phyloP scores from a whole-genome alignment of 257 asterid genomes.

The Scutellaria baicalensis region DNA sequence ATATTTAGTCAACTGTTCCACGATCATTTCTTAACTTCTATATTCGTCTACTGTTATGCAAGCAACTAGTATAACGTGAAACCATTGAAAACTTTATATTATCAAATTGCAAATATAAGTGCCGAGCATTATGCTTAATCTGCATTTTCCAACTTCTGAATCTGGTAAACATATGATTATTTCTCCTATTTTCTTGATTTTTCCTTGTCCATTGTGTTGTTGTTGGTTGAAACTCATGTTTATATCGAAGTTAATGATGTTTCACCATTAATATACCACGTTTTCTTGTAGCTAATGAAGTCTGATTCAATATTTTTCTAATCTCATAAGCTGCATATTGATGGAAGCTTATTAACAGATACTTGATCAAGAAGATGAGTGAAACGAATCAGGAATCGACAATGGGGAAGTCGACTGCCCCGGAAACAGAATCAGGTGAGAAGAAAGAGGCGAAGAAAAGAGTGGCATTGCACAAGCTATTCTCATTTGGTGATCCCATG shows the following conservation, averaged over 20 bases:
- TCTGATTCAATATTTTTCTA: too few relatives aligned
- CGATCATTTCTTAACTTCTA: neutral
- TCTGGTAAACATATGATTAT: neutral
- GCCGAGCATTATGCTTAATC: neutral
- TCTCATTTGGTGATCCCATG: slow-evolving; percentile 32
- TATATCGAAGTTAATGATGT: neutral
- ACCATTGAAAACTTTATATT: neutral
- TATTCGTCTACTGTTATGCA: neutral
- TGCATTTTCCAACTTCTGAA: neutral
- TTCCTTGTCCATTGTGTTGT: neutral
- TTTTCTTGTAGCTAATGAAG: too few relatives aligned
- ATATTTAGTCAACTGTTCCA: neutral
- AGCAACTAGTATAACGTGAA: neutral
- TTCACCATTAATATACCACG: neutral
- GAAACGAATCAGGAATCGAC: neutral
- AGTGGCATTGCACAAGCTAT: slow-evolving; percentile 30
- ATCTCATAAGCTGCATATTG: neutral
- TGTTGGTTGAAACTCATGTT: neutral
- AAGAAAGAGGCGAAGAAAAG: neutral
- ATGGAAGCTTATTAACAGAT: neutral
- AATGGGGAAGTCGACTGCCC: neutral
- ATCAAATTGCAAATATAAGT: neutral
- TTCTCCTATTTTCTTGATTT: neutral
- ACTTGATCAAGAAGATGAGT: neutral
- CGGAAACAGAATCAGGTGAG: neutral